Evolutionary conservation across 2,329 filamentous ascomycete genomes (phyloP), one percentile per base, ranked within the genome.

Genomic region (Claviceps fusiformis): DNA sequence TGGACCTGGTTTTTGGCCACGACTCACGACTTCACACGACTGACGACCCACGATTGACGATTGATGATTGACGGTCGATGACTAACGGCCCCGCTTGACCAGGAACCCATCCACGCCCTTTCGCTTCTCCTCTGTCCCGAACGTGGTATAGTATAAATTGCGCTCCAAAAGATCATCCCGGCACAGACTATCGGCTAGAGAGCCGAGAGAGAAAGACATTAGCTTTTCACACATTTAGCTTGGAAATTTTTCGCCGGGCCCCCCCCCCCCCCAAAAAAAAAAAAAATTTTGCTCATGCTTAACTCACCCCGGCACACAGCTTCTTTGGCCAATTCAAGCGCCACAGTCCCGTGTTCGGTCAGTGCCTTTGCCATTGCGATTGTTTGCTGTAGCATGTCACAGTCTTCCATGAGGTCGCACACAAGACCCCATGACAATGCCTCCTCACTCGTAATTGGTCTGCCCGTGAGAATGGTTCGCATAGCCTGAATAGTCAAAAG

Each of bases 71-170:
- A 46, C 24, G 44, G 24, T 17, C 24, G 9, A 15, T 46, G 46
- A 48, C 31, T 35, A 49, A 35, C 47, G 47, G 31, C 7, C 27
- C 46, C 53, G 53, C 56, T 64, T 65, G 43, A 63, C 60, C 33
- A 68, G 62, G 53, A 68, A 67, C 27, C 62, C 62, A 37, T 59
- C 59, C 43, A 66, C 62, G 31, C 64, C 65, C 51, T 60, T 60
- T 29, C 58, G 57, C 58, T 67, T 67, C 50, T 67, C 63, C 31
- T 59, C 54, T n/a, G 61, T 67, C 3, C 63, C 63, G 60, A 71
- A 70, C 39, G 69, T 66, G 51, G 63, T 62, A 54, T 68, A 69
- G 56, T 71, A 71, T 35, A 71, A 58, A 52, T 62, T 61, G 52
- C 67, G 62, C 58, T 71, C 68, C 46, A 69, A 64, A 41, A 65